Conservation (phyloP, 352 stramenopile species). For the Phytophthora pistaciae region DNA sequence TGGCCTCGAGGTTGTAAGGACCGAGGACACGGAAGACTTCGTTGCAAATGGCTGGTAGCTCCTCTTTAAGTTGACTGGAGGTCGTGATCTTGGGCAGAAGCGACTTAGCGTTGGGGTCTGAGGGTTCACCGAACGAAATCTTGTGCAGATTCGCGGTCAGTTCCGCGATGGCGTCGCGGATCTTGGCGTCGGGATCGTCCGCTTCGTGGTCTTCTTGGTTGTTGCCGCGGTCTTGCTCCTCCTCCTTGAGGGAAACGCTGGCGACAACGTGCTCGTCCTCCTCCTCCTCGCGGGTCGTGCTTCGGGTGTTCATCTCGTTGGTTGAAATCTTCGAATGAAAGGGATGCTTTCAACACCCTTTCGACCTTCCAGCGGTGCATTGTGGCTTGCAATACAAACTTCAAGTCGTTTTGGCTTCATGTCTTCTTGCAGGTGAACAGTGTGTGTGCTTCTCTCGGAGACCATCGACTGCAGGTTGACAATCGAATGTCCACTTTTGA, state of each 20-base stretch:
- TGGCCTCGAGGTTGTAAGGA: slow-evolving; percentile 43
- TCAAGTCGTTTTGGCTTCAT: neutral
- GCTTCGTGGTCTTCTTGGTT: slow-evolving; percentile 27
- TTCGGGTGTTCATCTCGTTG: slow-evolving; percentile 17
- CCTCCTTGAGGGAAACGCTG: neutral
- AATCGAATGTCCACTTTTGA: neutral
- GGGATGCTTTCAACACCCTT: neutral
- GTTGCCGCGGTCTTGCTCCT: slow-evolving; percentile 19
- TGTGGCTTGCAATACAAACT: neutral
- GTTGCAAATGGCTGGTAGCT: slow-evolving; percentile 42
- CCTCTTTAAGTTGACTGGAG: slow-evolving; percentile 16
- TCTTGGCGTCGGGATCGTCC: slow-evolving; percentile 1
- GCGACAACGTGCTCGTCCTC: neutral
- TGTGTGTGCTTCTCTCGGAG: no score
- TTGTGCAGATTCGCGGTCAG: slow-evolving; percentile 24
- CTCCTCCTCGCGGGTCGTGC: slow-evolving; percentile 4
- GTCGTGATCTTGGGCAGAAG: slow-evolving; percentile 11
- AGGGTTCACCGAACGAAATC: slow-evolving; percentile 32
- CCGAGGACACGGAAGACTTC: slow-evolving; percentile 42
- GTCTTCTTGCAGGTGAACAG: neutral
- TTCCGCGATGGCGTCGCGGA: slow-evolving; percentile 9
- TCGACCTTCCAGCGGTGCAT: neutral
- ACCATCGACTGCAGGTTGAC: no score
- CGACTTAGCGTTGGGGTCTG: neutral
- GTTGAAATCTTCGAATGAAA: slow-evolving; percentile 5